Evolutionary conservation across 768 basidiomycete species (phyloP), one percentile per base, ranked within the genome.

Genomic region (Tulasnella sp.): DNA sequence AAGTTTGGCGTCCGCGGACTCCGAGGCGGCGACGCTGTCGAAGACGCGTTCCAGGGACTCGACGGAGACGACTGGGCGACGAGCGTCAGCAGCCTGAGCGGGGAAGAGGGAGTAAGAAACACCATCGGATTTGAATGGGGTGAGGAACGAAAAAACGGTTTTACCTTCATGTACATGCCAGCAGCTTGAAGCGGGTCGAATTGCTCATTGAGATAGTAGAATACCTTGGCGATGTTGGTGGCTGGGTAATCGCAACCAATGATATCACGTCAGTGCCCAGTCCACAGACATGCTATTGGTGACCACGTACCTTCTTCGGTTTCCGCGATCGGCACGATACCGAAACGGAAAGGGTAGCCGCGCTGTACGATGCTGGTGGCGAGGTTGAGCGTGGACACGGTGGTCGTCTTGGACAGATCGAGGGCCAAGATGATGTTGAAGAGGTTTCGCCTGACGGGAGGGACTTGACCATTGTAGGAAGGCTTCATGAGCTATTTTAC

Each of bases 351-450:
- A 0, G 96, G 94, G 68, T 94, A 87, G 21, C 88, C 89, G 42
- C 94, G 88, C 39, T 89, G 86, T 75, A 99, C 91, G 44, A 79
- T 44, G 46, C 48, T 73, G 34, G 42, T 34, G 19, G 74, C 27
- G 84, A 97, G 91, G 79, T 87, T 89, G 21, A 89, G 87, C 71
- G 98, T 88, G 0, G 92, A 85, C 10, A 96, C 82, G 52, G 88
- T 89, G 6, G 87, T 85, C 0, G 88, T 85, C 58, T 90, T 88
- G 10, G 95, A 91, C 0, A 99, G 88, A 84, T 99, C 97, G 44
- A 97, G 86, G 4, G 91, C 88, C 6, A 97, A 87, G 75, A 99
- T 87, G 81, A 94, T 86, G 83, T 99, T 98, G 87, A 91, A 92
- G 58, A 98, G 82, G 83, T 99, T 99, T 73, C 88, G 88, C 76